A percentile compares a stretch with the other conserved stretches of the same genome.
These are phyloP conservation scores for Daedaleopsis sinensis DNA, from an alignment of 768 basidiomycete species.

Conservation along the genomic window DNA sequence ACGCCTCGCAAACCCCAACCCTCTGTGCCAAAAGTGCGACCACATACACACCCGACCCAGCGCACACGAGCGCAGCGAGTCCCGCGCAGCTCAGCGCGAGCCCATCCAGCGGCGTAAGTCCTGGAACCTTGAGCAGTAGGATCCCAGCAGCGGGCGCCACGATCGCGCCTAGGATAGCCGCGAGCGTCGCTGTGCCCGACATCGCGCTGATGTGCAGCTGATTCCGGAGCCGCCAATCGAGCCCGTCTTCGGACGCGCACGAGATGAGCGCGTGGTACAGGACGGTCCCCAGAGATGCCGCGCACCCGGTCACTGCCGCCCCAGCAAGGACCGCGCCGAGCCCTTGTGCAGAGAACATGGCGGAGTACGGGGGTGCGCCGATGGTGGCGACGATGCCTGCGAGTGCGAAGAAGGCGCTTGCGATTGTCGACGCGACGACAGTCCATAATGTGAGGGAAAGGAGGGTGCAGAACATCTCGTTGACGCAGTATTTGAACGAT, in stretches of 20 bases:
- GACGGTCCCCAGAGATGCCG: background rate
- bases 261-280: background rate
- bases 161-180: background rate
- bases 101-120: background rate
- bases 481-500: background rate
- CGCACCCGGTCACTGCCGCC: too few species aligned
- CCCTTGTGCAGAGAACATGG: background rate
- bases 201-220: background rate
- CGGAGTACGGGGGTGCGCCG: background rate
- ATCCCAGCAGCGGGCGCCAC: background rate
- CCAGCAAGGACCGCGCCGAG: background rate
- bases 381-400: background rate
- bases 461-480: background rate
- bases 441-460: background rate
- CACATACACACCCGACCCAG: background rate
- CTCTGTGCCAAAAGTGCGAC: background rate
- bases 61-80: background rate
- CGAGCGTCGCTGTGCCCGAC: background rate
- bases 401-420: background rate
- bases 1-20: background rate
- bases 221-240: background rate
- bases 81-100: background rate
- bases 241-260: background rate
- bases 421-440: background rate
- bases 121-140: background rate